phyloP scores from a whole-genome alignment of 1,139 yeast genomes.

The Geotrichum bryndzae region DNA sequence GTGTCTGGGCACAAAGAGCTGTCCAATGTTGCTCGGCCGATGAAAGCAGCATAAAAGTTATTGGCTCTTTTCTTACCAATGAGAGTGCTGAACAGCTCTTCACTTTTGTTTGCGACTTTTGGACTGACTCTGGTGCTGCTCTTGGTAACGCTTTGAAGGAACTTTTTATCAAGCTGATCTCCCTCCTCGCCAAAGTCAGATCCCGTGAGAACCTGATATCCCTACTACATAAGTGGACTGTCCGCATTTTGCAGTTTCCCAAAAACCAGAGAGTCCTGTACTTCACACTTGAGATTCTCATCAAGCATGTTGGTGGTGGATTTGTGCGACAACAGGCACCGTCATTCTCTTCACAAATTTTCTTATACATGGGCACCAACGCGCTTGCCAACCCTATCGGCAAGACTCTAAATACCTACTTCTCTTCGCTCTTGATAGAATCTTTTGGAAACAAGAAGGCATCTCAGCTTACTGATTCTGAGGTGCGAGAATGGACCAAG shows the following conservation, averaged over 20 bases:
- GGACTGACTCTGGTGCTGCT: constrained; percentile 68
- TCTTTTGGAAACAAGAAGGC: constrained; percentile 32
- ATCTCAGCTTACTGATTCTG: constrained; percentile 20
- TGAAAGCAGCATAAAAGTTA: constrained; percentile 5
- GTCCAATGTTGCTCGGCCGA: constrained; percentile 31
- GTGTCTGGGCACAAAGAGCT: constrained; percentile 61
- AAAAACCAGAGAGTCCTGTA: constrained; percentile 53
- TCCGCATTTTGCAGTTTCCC: constrained; percentile 41
- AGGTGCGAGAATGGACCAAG: constrained; percentile 43
- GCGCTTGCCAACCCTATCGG: constrained; percentile 65
- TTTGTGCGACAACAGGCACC: constrained; percentile 44
- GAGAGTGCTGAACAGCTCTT: constrained; percentile 41
- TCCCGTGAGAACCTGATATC: constrained; percentile 12
- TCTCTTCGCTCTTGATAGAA: constrained; percentile 27
- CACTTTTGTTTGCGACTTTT: constrained; percentile 55
- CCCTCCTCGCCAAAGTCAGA: constrained; percentile 31
- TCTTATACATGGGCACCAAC: constrained; percentile 49
- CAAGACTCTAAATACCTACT: constrained; percentile 50
- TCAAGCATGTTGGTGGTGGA: constrained; percentile 42
- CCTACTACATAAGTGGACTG: constrained; percentile 43
- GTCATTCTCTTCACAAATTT: constrained; percentile 42
- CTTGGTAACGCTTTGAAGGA: constrained; percentile 62
- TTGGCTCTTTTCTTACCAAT: constrained; percentile 23
- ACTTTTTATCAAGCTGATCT: constrained; percentile 48
- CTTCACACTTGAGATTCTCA: constrained; percentile 51